Evolutionary conservation across 805 yeast genomes (phyloP), one percentile per base, ranked within the genome.

Genomic region (Babjeviella inositovora): DNA sequence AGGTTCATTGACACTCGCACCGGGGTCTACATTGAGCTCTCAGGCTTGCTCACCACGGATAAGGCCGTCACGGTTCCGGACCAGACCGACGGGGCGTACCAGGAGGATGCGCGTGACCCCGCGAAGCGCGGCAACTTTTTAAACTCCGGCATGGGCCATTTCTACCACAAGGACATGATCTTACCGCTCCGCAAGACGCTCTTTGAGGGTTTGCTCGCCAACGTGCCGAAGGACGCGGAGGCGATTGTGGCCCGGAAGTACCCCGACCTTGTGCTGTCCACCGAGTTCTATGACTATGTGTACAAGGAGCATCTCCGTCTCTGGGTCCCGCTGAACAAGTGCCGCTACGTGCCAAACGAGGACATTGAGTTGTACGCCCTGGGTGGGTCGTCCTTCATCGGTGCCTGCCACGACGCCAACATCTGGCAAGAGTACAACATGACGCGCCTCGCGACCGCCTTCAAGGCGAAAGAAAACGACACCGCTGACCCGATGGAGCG

Each of bases 1-100:
- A 53, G 76, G 30, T 65, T 71, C 35, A 64, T 71, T 26, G 80
- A 71, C 37, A 51, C 58, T 9, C 61, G 62, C 26, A 59, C 72
- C 2, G 80, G 80, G 7, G 38, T 58, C 7, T 71, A 65, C 34
- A 51, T 71, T 25, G 77, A 70, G 33, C 53, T 71, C 25, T 59
- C 67, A 3, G 81, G 72, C 4, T 36, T 59, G 17, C 45, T 55
- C 8, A 38, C 38, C n/a, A 15, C 19, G 11, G 27, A 31, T 19
- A 21, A 32, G 28, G 34, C 16, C 43, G 39, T 16, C 6, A 26
- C 25, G 10, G 26, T 39, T 7, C 24, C 30, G 18, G 26, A 28
- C n/a, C 35, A 35, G 16, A 23, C 37, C 11, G 32, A 32, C 12
- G 28, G 27, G 5, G 32, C 28, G 12, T 17, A 19, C 9, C 26